Base-by-base conservation (phyloP, 371 early-diverging fungal genomes). In the Apophysomyces elegans region DNA sequence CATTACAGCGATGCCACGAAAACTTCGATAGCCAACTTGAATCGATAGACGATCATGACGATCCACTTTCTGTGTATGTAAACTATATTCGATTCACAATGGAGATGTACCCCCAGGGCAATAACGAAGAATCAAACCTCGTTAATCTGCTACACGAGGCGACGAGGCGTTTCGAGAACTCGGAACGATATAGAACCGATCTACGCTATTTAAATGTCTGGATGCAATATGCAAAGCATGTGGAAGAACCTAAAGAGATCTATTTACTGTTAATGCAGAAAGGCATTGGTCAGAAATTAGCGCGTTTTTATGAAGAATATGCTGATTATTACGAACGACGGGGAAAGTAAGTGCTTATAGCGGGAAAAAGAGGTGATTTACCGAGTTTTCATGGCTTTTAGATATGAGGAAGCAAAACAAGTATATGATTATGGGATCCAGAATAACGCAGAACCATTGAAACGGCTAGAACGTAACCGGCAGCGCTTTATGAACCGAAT, bases 301-400 rank as follows among this genome's bases (percentile, higher is more conserved):
- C 93, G 0, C 61, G 88, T 21, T 91, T 82, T 59, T 96, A 96
- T 68, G 90, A 92, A 63, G 92, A 92, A 50, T 93, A 94, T 65
- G 93, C 91, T 0, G 76, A 69, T 21, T 73, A 83, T 21, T 63
- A 90, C 56, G 93, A 94, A 69, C 56, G 68, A 1, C 38, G 45
- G 12, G 66, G 76, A 26, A 85, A 83, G 84, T 88, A 69, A 58
- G 76, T 41, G 60, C 12, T 32, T 41, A 56, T 12, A 9, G 32
- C 32, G 32, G 32, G 32, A 26, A 26, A 26, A 26, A 26, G 32
- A 26, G 32, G 32, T 26, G 32, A 26, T 26, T 26, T 26, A 26
- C 32, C 32, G 32, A 26, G 32, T 26, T 26, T 26, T 26, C 1
- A 26, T 26, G 32, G 32, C 44, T 54, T 36, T 36, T 36, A 86